A percentile compares a stretch with the other conserved stretches of the same genome.
Evolutionary conservation across 202 grass and related monocot species (phyloP).

Genomic region (Miscanthus sacchariflorus): DNA sequence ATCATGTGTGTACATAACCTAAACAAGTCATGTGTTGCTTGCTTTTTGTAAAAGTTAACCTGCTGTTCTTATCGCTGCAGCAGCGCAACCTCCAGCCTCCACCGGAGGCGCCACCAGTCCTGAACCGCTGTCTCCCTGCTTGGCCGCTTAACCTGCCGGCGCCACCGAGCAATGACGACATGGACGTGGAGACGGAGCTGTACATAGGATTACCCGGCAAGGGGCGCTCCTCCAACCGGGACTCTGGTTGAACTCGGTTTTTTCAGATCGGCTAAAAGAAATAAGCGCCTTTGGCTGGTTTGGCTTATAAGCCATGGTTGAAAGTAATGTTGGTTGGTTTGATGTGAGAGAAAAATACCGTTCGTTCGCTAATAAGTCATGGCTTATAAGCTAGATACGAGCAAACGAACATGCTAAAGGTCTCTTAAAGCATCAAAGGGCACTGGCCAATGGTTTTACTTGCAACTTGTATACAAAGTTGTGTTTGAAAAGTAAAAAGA

Average conservation of each 20-base stretch:
- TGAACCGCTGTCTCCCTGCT: not conserved
- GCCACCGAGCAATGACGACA: not conserved
- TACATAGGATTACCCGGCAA: constrained; percentile 73
- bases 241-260: constrained; percentile 29
- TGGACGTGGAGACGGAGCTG: constrained; percentile 73
- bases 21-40: not conserved
- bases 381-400: too few species aligned
- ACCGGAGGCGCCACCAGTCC: not conserved
- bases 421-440: constrained; percentile 14
- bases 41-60: not conserved
- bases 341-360: too few species aligned
- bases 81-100: constrained; percentile 6
- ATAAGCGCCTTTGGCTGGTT: constrained; percentile 21
- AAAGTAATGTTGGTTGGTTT: too few species aligned
- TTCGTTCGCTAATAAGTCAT: too few species aligned
- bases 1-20: not conserved
- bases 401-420: too few species aligned
- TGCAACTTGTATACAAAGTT: not conserved
- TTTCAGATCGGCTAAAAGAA: constrained; percentile 2
- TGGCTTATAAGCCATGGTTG: too few species aligned
- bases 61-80: constrained; percentile 38
- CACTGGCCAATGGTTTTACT: not conserved
- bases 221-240: constrained; percentile 35
- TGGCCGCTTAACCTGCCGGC: not conserved
- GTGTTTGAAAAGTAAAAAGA: not conserved